phyloP scores from a whole-genome alignment of 345 rosid species.

The Eucalyptus decipiens region DNA sequence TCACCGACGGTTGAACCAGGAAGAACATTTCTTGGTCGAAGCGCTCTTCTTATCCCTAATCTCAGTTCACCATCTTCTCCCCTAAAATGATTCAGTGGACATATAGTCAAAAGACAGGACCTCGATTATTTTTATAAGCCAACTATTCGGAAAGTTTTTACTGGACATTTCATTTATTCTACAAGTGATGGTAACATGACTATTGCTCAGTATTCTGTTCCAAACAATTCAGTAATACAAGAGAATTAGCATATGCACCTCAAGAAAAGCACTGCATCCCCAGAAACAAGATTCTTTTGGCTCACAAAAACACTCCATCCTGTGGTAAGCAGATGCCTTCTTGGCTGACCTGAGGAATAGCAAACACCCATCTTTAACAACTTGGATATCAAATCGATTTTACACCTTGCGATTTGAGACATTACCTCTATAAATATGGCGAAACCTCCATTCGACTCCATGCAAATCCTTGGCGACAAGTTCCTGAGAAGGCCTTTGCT shows the following conservation, averaged over 20 bases:
- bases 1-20: slow-evolving; percentile 52
- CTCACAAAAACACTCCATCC: slow-evolving; percentile 96
- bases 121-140: neutral
- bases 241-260: slow-evolving; percentile 28
- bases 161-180: neutral
- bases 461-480: slow-evolving; percentile 84
- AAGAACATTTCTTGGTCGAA: slow-evolving; percentile 67
- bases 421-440: slow-evolving; percentile 83
- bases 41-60: slow-evolving; percentile 69
- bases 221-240: neutral
- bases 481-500: slow-evolving; percentile 89
- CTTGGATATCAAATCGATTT: neutral
- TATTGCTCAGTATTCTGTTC: neutral
- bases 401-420: neutral
- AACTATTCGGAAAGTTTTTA: neutral
- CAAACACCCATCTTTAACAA: neutral
- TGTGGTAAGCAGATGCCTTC: slow-evolving; percentile 93
- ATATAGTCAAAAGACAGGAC: neutral
- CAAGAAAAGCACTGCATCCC: slow-evolving; percentile 88
- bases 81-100: slow-evolving; percentile 17
- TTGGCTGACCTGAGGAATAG: slow-evolving; percentile 74
- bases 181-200: neutral
- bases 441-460: slow-evolving; percentile 84
- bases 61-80: slow-evolving; percentile 78
- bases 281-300: slow-evolving; percentile 85